phyloP scores from a whole-genome alignment of 164 flowering plant species.

The grape (Vitis vinifera) region DNA sequence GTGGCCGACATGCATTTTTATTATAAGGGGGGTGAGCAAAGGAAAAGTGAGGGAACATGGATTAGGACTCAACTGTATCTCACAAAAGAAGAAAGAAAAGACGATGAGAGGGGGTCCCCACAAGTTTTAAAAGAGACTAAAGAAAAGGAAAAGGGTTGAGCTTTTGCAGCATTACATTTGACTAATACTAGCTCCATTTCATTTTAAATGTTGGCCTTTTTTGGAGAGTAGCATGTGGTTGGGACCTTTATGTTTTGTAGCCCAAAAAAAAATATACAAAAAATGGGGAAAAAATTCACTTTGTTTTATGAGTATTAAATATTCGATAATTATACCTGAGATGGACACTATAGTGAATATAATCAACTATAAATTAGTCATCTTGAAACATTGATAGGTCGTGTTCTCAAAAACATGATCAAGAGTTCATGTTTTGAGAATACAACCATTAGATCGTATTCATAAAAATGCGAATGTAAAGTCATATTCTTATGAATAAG shows the following conservation, averaged over 20 bases:
- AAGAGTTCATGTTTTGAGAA: too few relatives aligned
- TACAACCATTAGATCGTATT: too few relatives aligned
- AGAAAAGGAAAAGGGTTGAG: conserved; percentile 9
- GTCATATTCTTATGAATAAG: too few relatives aligned
- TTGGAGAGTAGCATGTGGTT: conserved; percentile 16
- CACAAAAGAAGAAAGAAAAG: background rate
- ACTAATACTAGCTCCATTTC: conserved; percentile 10
- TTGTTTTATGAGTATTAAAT: too few relatives aligned
- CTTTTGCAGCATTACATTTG: conserved; percentile 24
- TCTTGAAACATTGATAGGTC: too few relatives aligned
- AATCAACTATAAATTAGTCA: too few relatives aligned
- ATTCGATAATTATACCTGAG: too few relatives aligned
- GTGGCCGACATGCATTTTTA: conserved; percentile 23
- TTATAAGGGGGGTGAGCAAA: background rate
- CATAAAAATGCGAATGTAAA: too few relatives aligned
- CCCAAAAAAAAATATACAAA: background rate
- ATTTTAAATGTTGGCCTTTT: conserved; percentile 16
- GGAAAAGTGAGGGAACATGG: conserved; percentile 13
- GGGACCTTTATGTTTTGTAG: background rate
- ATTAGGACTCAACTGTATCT: conserved; percentile 12
- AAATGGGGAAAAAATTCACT: background rate
- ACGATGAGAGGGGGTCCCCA: conserved; percentile 7
- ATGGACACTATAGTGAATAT: too few relatives aligned
- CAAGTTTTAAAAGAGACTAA: background rate
- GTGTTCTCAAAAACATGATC: too few relatives aligned